A percentile compares a stretch with the other conserved stretches of the same genome.
These are phyloP conservation scores for Aschersonia sp. DNA, from an alignment of 2,329 filamentous ascomycete genomes.

Conservation along the genomic window DNA sequence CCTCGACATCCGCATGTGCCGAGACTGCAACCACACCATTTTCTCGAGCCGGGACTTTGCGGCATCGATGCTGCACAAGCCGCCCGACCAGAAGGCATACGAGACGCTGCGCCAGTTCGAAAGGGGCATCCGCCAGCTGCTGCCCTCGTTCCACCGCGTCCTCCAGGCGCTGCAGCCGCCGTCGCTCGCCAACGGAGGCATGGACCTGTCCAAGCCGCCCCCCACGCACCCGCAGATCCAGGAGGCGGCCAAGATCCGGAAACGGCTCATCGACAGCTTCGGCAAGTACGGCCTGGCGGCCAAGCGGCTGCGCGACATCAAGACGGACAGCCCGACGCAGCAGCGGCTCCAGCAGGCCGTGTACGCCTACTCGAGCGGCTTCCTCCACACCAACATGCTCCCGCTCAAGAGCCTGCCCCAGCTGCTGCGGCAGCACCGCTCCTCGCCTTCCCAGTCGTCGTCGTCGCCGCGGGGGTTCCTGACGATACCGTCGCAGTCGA, in stretches of 20 bases:
- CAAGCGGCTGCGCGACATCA: constrained; percentile 65
- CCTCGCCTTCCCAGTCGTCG: constrained; percentile 2
- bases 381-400: constrained; percentile 82
- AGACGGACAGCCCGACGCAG: constrained; percentile 58
- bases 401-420: constrained; percentile 64
- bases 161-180: constrained; percentile 53
- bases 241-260: constrained; percentile 81
- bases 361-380: constrained; percentile 67
- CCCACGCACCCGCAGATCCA: constrained; percentile 54
- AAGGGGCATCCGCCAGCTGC: constrained; percentile 63
- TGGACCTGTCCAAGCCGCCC: constrained; percentile 24
- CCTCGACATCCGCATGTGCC: constrained; percentile 81
- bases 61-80: constrained; percentile 50
- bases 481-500: constrained; percentile 19
- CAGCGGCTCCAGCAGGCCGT: constrained; percentile 64
- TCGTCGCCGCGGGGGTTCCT: constrained; percentile 16
- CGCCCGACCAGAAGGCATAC: constrained; percentile 66
- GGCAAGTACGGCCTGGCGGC: constrained; percentile 75
- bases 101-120: constrained; percentile 78
- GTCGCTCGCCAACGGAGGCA: constrained; percentile 20
- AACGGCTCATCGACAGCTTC: constrained; percentile 77
- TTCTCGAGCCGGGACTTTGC: constrained; percentile 62
- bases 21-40: constrained; percentile 57
- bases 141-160: constrained; percentile 73
- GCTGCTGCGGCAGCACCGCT: constrained; percentile 36